Base-by-base conservation (phyloP, 805 yeast genomes). In the Zygoascus ofunaensis region DNA sequence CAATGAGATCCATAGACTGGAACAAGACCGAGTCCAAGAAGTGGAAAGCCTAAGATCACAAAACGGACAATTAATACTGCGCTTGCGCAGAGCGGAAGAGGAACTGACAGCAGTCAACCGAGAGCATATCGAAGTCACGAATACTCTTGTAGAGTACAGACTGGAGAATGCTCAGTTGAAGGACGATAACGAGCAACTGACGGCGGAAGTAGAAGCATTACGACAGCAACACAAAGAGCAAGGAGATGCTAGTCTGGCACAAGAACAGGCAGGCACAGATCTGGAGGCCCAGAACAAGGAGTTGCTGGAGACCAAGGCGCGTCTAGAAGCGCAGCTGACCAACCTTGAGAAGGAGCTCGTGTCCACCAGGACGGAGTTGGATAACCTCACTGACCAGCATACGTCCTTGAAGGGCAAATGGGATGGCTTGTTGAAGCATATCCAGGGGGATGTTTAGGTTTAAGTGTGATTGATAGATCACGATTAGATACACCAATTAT, bases 71-170 rank as follows among this genome's bases (percentile, higher is more conserved):
- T 66, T 90, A 45, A 74, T 86, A 20, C 74, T 77, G 51, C 86
- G 85, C 51, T 80, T 87, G 42, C 73, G 83, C 56, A 73, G 77
- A 47, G 69, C 87, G 33, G 95, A 87, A 61, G 70, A 78, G 15
- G 74, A 80, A 19, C 79, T 80, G 56, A 76, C 81, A 2, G 66
- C 76, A 1, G 66, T 90, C 47, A 87, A 85, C 58, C 71, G 76
- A 48, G 96, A 89, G 56, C 97, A 92, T 61, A 76, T 87, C 23
- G 82, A 77, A 44, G 76, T 87, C 33, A 94, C 95, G 3, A 90
- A 89, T 63, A 86, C 80, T 52, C 77, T 92, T 79, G 87, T 90
- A 28, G 77, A 77, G 50, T 81, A 84, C 34, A 80, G 92, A 56
- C 75, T 89, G 34, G 74, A 70, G 43, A 69, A 83, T 21, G 95